Percentiles rank a stretch among this genome's conserved stretches.
These are phyloP conservation scores for Daldinia vernicosa DNA, from an alignment of 495 filamentous ascomycete species.

Conservation along the genomic window DNA sequence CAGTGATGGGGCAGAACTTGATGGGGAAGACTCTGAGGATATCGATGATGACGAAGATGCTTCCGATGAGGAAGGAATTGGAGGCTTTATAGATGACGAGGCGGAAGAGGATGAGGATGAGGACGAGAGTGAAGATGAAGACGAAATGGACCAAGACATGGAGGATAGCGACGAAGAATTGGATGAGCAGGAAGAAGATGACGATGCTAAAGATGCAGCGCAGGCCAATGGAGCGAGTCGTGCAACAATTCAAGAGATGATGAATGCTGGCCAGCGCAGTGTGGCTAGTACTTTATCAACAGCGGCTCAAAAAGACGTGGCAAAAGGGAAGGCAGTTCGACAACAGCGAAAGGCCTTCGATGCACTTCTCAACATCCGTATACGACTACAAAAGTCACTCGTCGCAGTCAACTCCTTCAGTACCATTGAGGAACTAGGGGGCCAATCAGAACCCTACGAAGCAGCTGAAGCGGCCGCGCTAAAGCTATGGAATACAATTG, in stretches of 20 bases:
- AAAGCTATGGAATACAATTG: constrained; percentile 84
- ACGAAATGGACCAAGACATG: constrained; percentile 76
- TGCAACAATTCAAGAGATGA: constrained; percentile 42
- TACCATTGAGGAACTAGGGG: constrained; percentile 50
- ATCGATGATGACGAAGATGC: constrained; percentile 52
- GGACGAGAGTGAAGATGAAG: constrained; percentile 46
- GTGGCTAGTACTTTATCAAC: constrained; percentile 57
- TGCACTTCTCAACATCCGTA: constrained; percentile 82
- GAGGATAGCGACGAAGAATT: constrained; percentile 55
- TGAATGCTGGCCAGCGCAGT: constrained; percentile 50
- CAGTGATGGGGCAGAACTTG: constrained; percentile 45
- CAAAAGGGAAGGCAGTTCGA: constrained; percentile 87
- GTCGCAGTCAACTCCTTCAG: constrained; percentile 80
- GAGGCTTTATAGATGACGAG: constrained; percentile 49
- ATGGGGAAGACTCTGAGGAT: constrained; percentile 50
- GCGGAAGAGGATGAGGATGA: constrained; percentile 50
- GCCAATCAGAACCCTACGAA: constrained; percentile 62
- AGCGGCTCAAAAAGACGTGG: constrained; percentile 63
- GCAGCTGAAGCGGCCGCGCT: constrained; percentile 90
- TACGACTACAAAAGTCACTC: constrained; percentile 89
- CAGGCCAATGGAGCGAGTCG: constrained; percentile 33
- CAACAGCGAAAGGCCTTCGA: constrained; percentile 86
- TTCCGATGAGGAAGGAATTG: constrained; percentile 50
- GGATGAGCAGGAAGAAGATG: constrained; percentile 47
- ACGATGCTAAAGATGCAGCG: constrained; percentile 24